These are phyloP conservation scores for Volvariella surrecta DNA, from an alignment of 1,284 basidiomycete genomes.

Conservation along the genomic window DNA sequence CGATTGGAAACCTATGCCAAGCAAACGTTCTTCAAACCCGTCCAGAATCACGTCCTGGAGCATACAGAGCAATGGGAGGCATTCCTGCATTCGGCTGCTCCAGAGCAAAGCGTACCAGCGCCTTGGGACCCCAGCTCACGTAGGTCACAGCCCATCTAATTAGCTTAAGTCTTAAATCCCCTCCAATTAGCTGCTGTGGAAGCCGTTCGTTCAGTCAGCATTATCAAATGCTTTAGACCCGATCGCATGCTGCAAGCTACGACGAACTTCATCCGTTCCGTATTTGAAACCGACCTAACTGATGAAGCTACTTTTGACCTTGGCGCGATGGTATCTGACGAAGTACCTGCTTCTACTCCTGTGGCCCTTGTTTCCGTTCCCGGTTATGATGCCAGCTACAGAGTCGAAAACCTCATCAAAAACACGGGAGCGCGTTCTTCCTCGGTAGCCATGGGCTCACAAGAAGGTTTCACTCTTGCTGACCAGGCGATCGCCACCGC, in stretches of 20 bases:
- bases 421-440: slow-evolving; percentile 68
- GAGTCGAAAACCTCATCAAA: slow-evolving; percentile 84
- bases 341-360: slow-evolving; percentile 76
- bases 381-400: slow-evolving; percentile 95
- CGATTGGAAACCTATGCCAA: slow-evolving; percentile 64
- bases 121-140: slow-evolving; percentile 72
- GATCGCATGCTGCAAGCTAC: slow-evolving; percentile 84
- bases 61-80: slow-evolving; percentile 67
- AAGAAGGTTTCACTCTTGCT: slow-evolving; percentile 90
- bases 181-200: slow-evolving; percentile 54
- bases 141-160: slow-evolving; percentile 29
- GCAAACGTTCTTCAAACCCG: slow-evolving; percentile 69
- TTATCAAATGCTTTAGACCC: slow-evolving; percentile 87
- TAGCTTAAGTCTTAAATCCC: slow-evolving; percentile 10
- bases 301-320: slow-evolving; percentile 68
- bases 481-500: slow-evolving; percentile 91
- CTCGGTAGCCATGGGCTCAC: slow-evolving; percentile 96
- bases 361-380: slow-evolving; percentile 88
- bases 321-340: slow-evolving; percentile 65
- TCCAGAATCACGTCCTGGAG: slow-evolving; percentile 60
- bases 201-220: slow-evolving; percentile 65
- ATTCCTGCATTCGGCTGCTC: slow-evolving; percentile 65
- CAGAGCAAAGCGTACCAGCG: slow-evolving; percentile 68
- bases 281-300: slow-evolving; percentile 79
- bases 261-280: slow-evolving; percentile 60